Base-by-base conservation (phyloP, 2,329 filamentous ascomycete species). In the Apiospora sp. region DNA sequence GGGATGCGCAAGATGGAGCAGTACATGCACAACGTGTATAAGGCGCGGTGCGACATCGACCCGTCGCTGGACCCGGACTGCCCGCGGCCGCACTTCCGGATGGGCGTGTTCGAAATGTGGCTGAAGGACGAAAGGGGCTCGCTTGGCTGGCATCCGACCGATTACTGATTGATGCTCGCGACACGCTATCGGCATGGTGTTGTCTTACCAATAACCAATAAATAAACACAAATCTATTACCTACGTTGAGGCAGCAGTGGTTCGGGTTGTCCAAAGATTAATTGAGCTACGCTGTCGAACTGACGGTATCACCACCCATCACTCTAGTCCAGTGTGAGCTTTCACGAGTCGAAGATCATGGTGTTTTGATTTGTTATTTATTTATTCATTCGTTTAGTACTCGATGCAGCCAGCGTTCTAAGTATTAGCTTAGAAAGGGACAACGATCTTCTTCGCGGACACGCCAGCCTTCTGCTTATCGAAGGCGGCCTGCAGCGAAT, bases 381-480 rank as follows among this genome's bases (percentile, higher is more conserved):
- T 51, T 51, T 30, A 30, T 30, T 30, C 27, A 30, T 30, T 30
- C 27, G 2, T 54, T 58, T 12, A 58, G 51, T 34, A 58, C 16
- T 34, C 7, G 24, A 19, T 6, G 4, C 51, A 58, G 51, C 14
- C 24, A 1, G 49, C 5, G 49, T 54, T 13, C 14, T 4, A 4
- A 44, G 6, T 2, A 44, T 3, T 8, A 67, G 37, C 30, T 41
- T 54, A 71, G 46, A 69, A 44, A 10, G 71, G 46, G 2, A 71
- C 64, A n/a, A 71, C 71, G 22, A 71, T 46, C 71, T 71, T 71
- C 44, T 37, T 69, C 4, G 71, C 71, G 7, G 71, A 71, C 7
- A 71, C 71, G 19, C 71, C 64, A 3, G 71, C 71, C 64, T 68
- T 71, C 43, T 44, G 71, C 43, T 71, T 48, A 34, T 71, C 71